phyloP scores from a whole-genome alignment of 192 early-diverging fungal species.

The Polychytrium aggregatum region DNA sequence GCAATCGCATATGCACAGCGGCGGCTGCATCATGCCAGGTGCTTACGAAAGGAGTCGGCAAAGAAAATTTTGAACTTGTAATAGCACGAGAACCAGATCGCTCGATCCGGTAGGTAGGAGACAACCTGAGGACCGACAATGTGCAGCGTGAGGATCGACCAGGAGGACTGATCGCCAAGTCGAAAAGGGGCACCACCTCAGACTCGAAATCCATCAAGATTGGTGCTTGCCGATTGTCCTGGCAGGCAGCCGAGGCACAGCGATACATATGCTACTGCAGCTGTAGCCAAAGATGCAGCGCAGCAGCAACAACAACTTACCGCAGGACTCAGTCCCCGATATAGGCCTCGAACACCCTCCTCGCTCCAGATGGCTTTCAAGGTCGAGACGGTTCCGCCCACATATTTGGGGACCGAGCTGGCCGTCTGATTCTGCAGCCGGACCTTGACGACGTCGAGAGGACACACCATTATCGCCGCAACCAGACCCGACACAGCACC shows the following conservation, averaged over 20 bases:
- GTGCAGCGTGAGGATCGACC: background rate
- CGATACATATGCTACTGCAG: constrained; percentile 68
- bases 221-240: background rate
- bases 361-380: constrained; percentile 60
- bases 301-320: constrained; percentile 81
- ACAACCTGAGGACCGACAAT: background rate
- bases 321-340: constrained; percentile 78
- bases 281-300: constrained; percentile 89
- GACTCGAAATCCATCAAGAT: background rate
- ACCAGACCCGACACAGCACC: constrained; percentile 37
- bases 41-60: too few species aligned
- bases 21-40: too few species aligned
- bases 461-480: constrained; percentile 74
- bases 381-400: constrained; percentile 51
- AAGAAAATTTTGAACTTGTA: too few species aligned
- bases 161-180: constrained; percentile 1
- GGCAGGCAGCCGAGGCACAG: constrained; percentile 13
- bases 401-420: constrained; percentile 34
- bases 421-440: constrained; percentile 75
- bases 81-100: too few species aligned
- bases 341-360: constrained; percentile 81
- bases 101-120: too few species aligned
- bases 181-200: background rate
- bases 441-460: constrained; percentile 90
- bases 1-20: too few species aligned